Percentiles rank a stretch among this genome's conserved stretches.
phyloP scores from a whole-genome alignment of 352 stramenopile genomes.

The Nothophytophthora sp. region DNA sequence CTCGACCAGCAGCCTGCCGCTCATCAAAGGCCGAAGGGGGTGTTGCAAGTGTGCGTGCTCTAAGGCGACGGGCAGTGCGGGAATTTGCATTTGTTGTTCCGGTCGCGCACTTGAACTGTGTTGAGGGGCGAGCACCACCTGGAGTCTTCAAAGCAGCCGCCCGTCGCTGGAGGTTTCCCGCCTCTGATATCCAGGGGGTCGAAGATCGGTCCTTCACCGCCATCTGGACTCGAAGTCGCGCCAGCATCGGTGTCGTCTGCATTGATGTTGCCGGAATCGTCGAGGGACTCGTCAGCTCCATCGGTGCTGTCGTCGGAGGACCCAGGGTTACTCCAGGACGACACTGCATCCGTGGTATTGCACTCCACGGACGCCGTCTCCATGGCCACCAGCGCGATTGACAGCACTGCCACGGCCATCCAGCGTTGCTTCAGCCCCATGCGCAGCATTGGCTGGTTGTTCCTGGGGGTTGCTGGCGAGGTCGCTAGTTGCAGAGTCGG shows the following conservation, averaged over 20 bases:
- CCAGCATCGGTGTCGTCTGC: background rate
- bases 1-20: no score
- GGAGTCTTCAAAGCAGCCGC: slow-evolving; percentile 40
- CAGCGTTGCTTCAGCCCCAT: slow-evolving; percentile 7
- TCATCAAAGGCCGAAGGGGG: no score
- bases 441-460: slow-evolving; percentile 6
- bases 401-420: no score
- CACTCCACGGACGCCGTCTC: slow-evolving; percentile 1
- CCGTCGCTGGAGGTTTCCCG: background rate
- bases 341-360: slow-evolving; percentile 4
- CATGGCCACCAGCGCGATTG: background rate
- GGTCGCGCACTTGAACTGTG: slow-evolving; percentile 23
- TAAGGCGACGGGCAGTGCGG: slow-evolving; percentile 11
- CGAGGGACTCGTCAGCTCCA: no score
- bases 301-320: slow-evolving; percentile 3
- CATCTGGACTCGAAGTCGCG: no score
- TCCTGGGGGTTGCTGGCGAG: background rate
- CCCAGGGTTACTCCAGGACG: background rate
- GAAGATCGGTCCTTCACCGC: slow-evolving; percentile 5
- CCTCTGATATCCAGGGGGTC: slow-evolving; percentile 4
- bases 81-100: slow-evolving; percentile 34
- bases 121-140: slow-evolving; percentile 22
- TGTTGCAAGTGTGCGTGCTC: no score
- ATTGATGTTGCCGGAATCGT: no score
- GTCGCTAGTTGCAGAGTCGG: background rate